Conservation (phyloP, 306 rosid species). For the Prunus armeniaca region DNA sequence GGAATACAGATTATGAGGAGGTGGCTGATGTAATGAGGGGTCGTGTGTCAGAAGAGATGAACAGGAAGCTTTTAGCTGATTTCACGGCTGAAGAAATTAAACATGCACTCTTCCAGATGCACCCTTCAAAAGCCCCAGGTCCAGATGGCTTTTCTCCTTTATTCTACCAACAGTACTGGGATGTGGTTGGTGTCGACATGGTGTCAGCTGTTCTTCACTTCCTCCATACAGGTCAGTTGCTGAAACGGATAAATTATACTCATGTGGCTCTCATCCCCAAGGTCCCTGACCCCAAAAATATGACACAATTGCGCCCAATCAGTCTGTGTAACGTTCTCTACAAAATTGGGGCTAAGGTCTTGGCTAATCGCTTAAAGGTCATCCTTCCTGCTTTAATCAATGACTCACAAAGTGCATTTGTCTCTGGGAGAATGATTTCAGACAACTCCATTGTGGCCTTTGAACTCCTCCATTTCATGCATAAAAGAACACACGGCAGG, state of each 20-base stretch:
- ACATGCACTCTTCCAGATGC: not conserved
- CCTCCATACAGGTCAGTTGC: rapidly evolving
- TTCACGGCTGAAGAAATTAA: too few species aligned
- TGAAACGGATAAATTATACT: not conserved
- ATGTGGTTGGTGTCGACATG: not conserved
- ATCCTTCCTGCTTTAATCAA: not conserved
- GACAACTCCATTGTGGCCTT: not conserved
- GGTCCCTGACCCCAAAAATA: not conserved
- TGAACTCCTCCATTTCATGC: not conserved
- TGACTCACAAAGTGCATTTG: not conserved
- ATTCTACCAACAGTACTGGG: not conserved
- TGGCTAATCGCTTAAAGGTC: not conserved
- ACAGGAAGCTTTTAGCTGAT: too few species aligned
- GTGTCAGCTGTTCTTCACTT: not conserved
- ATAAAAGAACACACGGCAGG: too few species aligned
- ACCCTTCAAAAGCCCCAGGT: not conserved
- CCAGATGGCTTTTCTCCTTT: not conserved
- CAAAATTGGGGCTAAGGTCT: not conserved
- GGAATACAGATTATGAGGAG: too few species aligned
- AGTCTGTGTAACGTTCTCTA: not conserved
- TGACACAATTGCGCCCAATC: not conserved
- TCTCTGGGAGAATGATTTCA: not conserved
- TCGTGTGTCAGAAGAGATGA: too few species aligned
- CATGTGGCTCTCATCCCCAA: not conserved
- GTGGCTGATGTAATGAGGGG: too few species aligned